Base-by-base conservation (phyloP, 2,329 filamentous ascomycete genomes). In the Phaeoacremonium minimum region DNA sequence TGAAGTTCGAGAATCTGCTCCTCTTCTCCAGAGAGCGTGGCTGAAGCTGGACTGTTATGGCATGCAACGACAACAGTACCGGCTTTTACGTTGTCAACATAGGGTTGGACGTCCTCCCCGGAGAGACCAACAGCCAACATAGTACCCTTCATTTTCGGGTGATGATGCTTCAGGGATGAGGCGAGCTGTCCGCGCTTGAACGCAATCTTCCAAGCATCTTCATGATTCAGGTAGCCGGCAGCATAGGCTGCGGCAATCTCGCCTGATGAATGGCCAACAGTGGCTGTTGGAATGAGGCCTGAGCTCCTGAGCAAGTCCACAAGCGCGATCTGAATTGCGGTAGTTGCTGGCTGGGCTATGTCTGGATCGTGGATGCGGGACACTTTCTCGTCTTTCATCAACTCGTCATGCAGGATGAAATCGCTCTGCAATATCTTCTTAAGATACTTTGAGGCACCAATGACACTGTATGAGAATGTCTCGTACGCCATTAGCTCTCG, bases 191-290 rank as follows among this genome's bases (percentile, higher is more conserved):
- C 67, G 9, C 67, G 63, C 15, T 59, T 54, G 40, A 65, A 69
- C 4, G 66, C 60, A 19, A 66, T 53, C 31, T 58, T 50, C 61
- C 64, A 68, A 5, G 66, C 67, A 6, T 51, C 50, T 32, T 61
- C 48, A 15, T 52, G 49, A 3, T 56, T 52, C 15, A 71, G 50
- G 13, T 54, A 52, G 0, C 56, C 60, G 1, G 50, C 52, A 7
- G 66, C 62, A 36, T 62, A 67, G 1, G 67, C 65, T 6, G 67
- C 67, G 1, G 66, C 67, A 19, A 71, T 63, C 36, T 71, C 67
- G 3, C 67, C 67, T 1, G 66, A 70, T 1, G 67, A 70, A 42
- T 71, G 67, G 1, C 67, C 66, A 7, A 69, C 50, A 4, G 67
- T 61, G 14, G 53, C 44, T 2, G 19, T 26, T 4, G 39, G 36